phyloP scores from a whole-genome alignment of 495 filamentous ascomycete genomes.

The Aspergillus hancockii region DNA sequence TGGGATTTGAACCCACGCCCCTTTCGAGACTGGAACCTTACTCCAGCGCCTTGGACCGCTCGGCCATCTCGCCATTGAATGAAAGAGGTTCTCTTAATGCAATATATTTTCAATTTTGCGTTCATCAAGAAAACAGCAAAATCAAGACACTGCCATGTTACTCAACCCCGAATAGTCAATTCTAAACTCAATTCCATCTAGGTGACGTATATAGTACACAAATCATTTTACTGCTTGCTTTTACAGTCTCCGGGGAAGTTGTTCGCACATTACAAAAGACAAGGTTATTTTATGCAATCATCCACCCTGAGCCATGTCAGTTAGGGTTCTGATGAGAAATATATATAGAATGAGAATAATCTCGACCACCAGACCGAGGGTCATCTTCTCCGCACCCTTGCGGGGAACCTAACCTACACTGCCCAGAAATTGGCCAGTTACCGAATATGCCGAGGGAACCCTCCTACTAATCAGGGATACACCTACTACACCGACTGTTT shows the following conservation, averaged over 20 bases:
- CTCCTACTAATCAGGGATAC: not conserved
- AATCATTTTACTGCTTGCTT: too few species aligned
- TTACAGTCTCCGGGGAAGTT: too few species aligned
- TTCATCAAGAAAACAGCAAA: not conserved
- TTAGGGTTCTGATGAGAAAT: not conserved
- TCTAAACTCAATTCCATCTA: not conserved
- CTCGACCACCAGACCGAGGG: not conserved
- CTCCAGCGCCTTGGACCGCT: slow-evolving; percentile 10
- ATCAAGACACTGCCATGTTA: too few species aligned
- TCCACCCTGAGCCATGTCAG: not conserved
- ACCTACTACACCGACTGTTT: not conserved
- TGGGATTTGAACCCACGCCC: slow-evolving; percentile 18
- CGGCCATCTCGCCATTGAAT: slow-evolving; percentile 14
- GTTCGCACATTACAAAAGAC: not conserved
- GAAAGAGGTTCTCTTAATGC: too few species aligned
- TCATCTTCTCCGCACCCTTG: not conserved
- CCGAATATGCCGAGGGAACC: not conserved
- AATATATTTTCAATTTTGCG: not conserved
- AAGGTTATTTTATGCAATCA: too few species aligned
- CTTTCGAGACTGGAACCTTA: slow-evolving; percentile 16
- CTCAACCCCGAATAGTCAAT: not conserved
- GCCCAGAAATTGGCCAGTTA: not conserved
- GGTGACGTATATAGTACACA: too few species aligned
- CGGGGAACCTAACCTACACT: not conserved
- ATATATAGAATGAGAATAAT: not conserved